Evolutionary conservation across 495 filamentous ascomycete species (phyloP).

Genomic region (Hypoxylon lenormandii): DNA sequence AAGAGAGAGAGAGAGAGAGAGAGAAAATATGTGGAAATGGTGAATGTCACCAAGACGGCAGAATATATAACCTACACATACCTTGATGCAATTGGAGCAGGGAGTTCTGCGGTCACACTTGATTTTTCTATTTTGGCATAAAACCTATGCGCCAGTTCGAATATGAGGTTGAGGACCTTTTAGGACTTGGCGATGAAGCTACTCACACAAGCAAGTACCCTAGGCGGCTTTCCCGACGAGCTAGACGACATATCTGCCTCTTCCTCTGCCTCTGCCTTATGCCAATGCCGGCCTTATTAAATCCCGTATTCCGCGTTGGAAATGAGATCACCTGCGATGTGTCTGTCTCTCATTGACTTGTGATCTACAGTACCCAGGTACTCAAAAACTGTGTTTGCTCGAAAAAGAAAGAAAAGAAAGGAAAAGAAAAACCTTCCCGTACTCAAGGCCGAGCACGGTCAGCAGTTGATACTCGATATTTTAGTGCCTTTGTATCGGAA

Average conservation of each 20-base stretch:
- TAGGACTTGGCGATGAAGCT: not conserved
- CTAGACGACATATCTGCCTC: conserved; percentile 45
- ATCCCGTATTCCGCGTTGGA: conserved; percentile 20
- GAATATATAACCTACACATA: not conserved
- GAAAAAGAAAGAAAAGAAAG: no score
- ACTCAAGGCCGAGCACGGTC: no score
- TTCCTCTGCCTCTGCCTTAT: no score
- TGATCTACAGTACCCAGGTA: no score
- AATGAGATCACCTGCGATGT: conserved; percentile 10
- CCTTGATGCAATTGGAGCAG: conserved; percentile 69
- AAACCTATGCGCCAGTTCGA: conserved; percentile 54
- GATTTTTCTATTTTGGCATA: conserved; percentile 75
- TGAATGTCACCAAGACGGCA: no score
- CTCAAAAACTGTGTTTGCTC: no score
- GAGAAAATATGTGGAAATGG: no score
- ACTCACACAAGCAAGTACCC: conserved; percentile 47
- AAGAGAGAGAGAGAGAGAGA: not conserved
- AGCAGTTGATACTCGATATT: not conserved
- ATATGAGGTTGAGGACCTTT: conserved; percentile 11
- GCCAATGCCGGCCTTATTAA: conserved; percentile 8
- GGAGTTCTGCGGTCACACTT: conserved; percentile 76
- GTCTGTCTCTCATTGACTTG: conserved; percentile 30
- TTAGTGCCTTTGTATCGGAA: not conserved
- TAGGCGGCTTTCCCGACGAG: conserved; percentile 42
- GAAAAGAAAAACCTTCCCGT: no score